Conservation (phyloP, 169 alveolate species). For the Blepharisma undulans region DNA sequence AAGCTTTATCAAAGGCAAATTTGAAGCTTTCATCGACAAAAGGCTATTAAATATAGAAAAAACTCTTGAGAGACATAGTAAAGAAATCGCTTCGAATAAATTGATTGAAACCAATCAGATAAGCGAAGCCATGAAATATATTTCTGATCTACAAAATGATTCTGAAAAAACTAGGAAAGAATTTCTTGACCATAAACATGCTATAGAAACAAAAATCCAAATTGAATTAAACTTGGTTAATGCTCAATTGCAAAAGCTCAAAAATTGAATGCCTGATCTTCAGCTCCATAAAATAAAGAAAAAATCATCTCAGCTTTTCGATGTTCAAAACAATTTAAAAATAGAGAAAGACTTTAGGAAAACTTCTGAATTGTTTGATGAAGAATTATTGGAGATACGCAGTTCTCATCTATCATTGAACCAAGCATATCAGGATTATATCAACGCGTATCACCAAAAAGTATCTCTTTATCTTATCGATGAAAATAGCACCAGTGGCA, state of each 20-base stretch:
- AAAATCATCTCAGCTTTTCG: neutral
- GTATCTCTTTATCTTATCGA: neutral
- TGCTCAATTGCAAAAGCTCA: neutral
- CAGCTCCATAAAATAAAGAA: neutral
- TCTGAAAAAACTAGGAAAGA: neutral
- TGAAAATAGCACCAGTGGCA: neutral
- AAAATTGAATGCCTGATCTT: neutral
- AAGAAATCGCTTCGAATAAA: neutral
- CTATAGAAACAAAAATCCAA: neutral
- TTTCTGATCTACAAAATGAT: neutral
- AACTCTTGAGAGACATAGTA: neutral
- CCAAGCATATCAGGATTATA: neutral
- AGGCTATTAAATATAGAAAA: neutral
- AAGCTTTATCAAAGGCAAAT: neutral
- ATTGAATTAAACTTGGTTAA: neutral
- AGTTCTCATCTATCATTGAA: neutral
- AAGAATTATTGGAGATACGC: neutral
- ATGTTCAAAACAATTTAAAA: neutral
- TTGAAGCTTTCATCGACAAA: neutral
- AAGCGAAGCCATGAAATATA: neutral
- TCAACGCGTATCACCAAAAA: neutral
- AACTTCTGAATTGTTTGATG: neutral
- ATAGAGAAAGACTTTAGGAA: neutral
- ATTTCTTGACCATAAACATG: neutral
- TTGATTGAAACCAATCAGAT: neutral